A percentile compares a stretch with the other conserved stretches of the same genome.
phyloP scores from a whole-genome alignment of 2,329 filamentous ascomycete species.

The Knoxdaviesia proteae region DNA sequence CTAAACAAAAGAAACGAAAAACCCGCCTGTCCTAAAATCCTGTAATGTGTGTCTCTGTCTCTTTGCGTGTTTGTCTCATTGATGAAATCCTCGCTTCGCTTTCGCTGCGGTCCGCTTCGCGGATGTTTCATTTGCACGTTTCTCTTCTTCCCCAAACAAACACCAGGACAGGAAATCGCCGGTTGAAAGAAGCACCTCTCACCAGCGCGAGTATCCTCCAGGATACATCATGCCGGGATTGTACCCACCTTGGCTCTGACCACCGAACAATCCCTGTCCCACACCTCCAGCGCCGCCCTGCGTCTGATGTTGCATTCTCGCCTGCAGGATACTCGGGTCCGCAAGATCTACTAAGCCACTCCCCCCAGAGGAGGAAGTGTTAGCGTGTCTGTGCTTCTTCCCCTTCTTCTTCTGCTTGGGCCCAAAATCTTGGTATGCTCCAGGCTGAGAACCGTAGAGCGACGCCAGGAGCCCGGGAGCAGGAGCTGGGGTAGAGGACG shows the following conservation, averaged over 20 bases:
- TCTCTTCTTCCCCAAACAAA: background rate
- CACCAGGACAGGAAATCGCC: background rate
- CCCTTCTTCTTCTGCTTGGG: constrained; percentile 99
- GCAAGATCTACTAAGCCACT: constrained; percentile 99
- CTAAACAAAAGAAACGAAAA: background rate
- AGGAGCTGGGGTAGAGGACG: constrained; percentile 68
- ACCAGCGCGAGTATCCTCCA: constrained; percentile 52
- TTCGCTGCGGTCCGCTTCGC: too few relatives aligned
- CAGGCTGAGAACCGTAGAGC: constrained; percentile 74
- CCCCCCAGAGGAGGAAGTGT: constrained; percentile 99
- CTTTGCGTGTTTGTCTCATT: too few relatives aligned
- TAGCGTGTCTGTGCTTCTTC: constrained; percentile 99
- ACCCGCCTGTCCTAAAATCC: constrained; percentile 4
- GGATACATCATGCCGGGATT: constrained; percentile 70
- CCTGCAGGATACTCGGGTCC: constrained; percentile 98
- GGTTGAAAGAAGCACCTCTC: constrained; percentile 10
- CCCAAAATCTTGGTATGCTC: constrained; percentile 75
- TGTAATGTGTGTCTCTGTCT: too few relatives aligned
- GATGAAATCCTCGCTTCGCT: too few relatives aligned
- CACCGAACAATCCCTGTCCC: constrained; percentile 77
- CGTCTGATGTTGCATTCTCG: constrained; percentile 78
- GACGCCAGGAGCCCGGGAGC: constrained; percentile 77
- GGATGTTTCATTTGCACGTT: too few relatives aligned
- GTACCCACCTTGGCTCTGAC: constrained; percentile 89
- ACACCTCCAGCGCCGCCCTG: constrained; percentile 56